Evolutionary conservation across 495 filamentous ascomycete genomes (phyloP), one percentile per base, ranked within the genome.

Genomic region (Parathielavia hyrcaniae): DNA sequence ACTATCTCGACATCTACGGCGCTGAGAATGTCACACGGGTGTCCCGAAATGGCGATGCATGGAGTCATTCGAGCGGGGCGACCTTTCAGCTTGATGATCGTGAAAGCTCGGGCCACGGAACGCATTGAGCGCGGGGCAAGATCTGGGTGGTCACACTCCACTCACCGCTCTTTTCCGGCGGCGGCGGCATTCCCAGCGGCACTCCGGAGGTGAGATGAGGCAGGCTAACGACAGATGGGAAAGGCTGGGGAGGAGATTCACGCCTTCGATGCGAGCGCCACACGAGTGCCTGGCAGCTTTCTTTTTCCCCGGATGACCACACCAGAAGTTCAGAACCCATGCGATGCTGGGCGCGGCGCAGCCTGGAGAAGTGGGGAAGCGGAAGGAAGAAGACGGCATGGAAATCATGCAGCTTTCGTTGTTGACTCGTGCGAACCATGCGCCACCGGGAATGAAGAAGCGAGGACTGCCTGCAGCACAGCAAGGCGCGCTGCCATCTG

Each of bases 121-220:
- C 45, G 55, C 10, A 23, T 38, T 17, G 36, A 51, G 17, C 44
- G 13, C 35, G 17, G 3, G 30, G 32, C 53, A 50, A 52, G 45
- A 45, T 8, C 5, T 13, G 47, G 39, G 16, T 8, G 22, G 46
- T 55, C 36, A 57, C 45, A 57, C 55, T 58, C 48, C 55, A 58
- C 55, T 51, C 55, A 50, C 53, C 58, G 51, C 58, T 56, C 58
- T 55, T 51, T 52, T n/a, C 26, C 30, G 47, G 43, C 43, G 9
- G 43, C 43, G 8, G 1, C 8, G 10, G n/a, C n/a, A n/a, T 22
- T 38, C 19, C 20, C 12, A 16, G 22, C 20, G n/a, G 23, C 17
- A 6, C 0, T 23, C 19, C 34, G 17, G 48, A 19, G 7, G 40
- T 23, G 22, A 13, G 39, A 22, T 26, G 26, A 22, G n/a, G 20